A percentile compares a stretch with the other conserved stretches of the same genome.
phyloP scores from a whole-genome alignment of 73 alveolate genomes.

The Paramecium sonneborni region DNA sequence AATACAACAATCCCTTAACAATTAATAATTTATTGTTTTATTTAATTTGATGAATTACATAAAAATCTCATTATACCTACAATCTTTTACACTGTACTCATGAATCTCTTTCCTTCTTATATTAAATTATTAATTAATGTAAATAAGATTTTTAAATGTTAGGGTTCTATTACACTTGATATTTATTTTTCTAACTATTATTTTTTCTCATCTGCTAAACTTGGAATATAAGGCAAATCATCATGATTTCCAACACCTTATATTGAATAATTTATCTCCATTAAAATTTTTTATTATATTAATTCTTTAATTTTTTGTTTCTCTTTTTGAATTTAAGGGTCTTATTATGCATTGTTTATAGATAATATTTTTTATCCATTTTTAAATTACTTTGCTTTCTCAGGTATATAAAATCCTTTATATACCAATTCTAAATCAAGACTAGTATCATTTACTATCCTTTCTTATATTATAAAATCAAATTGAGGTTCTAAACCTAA shows the following conservation, averaged over 20 bases:
- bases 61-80: background rate
- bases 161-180: background rate
- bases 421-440: background rate
- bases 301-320: background rate
- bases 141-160: background rate
- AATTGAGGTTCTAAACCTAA: background rate
- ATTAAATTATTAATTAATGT: background rate
- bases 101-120: slow-evolving; percentile 5
- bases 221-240: background rate
- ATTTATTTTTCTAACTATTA: background rate
- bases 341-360: background rate
- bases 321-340: background rate
- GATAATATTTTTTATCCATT: background rate
- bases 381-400: background rate
- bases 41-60: background rate
- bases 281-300: background rate
- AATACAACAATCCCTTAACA: slow-evolving; percentile 25
- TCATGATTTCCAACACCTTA: slow-evolving; percentile 37
- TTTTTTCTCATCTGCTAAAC: background rate
- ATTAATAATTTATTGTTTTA: background rate
- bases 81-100: slow-evolving; percentile 10
- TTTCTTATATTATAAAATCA: slow-evolving; percentile 7
- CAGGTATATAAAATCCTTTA: background rate
- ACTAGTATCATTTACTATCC: background rate
- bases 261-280: background rate